A percentile compares a stretch with the other conserved stretches of the same genome.
These are phyloP conservation scores for Fusarium sp. DNA, from an alignment of 2,329 filamentous ascomycete species.

Conservation along the genomic window DNA sequence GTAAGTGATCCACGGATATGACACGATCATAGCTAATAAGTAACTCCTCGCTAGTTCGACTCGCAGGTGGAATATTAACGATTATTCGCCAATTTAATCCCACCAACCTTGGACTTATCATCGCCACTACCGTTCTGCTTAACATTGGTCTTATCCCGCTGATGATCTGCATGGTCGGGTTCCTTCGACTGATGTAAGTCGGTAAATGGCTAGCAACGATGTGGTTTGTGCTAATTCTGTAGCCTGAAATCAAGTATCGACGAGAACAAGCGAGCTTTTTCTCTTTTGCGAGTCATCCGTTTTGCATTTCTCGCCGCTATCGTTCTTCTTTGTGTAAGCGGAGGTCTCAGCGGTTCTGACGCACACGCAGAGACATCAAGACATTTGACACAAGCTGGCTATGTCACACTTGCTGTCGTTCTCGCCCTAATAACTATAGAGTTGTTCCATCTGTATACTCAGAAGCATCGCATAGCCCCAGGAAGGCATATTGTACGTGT, in stretches of 20 bases:
- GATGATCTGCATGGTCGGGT: background rate
- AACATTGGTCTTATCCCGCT: background rate
- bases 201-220: rapidly evolving
- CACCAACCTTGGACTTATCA: background rate
- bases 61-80: background rate
- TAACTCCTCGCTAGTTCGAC: background rate
- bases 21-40: background rate
- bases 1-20: background rate
- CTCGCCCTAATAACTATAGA: background rate
- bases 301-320: background rate
- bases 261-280: background rate
- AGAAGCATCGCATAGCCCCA: background rate
- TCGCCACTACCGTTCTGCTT: background rate
- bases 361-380: background rate
- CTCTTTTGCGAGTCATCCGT: background rate
- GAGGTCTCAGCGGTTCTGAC: background rate
- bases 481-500: background rate
- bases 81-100: background rate
- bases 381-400: background rate
- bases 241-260: background rate
- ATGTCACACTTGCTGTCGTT: background rate
- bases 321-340: background rate
- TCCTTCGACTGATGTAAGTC: background rate
- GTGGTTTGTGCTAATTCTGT: rapidly evolving
- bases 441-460: background rate